Conservation (phyloP, 805 yeast genomes). For the Blastobotrys terrestris region DNA sequence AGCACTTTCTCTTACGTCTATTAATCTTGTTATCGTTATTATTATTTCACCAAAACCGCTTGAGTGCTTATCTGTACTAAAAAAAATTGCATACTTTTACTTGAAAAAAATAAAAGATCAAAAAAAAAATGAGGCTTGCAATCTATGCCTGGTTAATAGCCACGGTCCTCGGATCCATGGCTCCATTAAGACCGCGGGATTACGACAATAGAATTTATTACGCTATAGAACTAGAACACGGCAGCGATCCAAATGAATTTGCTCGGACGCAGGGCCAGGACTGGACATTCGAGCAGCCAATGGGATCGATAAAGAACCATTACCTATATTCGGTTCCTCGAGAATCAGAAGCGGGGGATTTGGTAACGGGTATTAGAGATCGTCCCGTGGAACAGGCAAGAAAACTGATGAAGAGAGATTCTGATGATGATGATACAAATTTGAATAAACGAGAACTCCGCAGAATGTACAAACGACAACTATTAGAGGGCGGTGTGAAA, state of each 20-base stretch:
- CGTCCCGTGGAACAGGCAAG: slow-evolving; percentile 10
- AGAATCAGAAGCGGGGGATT: slow-evolving; percentile 23
- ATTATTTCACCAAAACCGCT: background rate
- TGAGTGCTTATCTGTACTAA: background rate
- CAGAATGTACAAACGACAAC: slow-evolving; percentile 27
- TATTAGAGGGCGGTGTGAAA: slow-evolving; percentile 34
- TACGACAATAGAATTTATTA: slow-evolving; percentile 51
- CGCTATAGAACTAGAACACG: slow-evolving; percentile 47
- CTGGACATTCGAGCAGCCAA: slow-evolving; percentile 58
- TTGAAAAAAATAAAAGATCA: background rate
- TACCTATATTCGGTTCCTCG: slow-evolving; percentile 54
- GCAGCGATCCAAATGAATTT: slow-evolving; percentile 21
- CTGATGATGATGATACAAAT: slow-evolving; percentile 12
- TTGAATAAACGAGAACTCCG: slow-evolving; percentile 26
- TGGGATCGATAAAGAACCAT: slow-evolving; percentile 54
- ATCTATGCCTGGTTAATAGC: background rate
- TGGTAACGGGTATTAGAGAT: slow-evolving; percentile 13
- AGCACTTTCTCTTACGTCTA: background rate
- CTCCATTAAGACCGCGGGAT: slow-evolving; percentile 34
- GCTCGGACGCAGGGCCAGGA: slow-evolving; percentile 11
- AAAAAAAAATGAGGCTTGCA: background rate
- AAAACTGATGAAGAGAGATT: slow-evolving; percentile 13
- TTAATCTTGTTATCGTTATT: too few species aligned
- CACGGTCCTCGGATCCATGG: background rate
- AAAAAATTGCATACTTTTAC: background rate